These are phyloP conservation scores for Kernera saxatilis DNA, from an alignment of 345 rosid genomes.

Conservation along the genomic window DNA sequence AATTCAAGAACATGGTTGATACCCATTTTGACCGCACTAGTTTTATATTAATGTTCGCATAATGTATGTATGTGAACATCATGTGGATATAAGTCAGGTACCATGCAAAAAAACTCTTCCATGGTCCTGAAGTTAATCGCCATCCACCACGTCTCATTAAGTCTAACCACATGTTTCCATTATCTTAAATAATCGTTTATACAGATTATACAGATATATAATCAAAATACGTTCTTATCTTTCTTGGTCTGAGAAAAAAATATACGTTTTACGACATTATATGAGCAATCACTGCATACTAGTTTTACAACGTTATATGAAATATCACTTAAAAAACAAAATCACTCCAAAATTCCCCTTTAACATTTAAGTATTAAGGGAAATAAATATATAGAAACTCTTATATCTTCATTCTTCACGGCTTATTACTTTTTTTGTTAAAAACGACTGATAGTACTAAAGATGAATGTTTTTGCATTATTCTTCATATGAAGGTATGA, in stretches of 20 bases:
- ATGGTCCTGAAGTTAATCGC: slow-evolving; percentile 21
- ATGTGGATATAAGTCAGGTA: slow-evolving; percentile 25
- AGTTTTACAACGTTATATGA: not conserved
- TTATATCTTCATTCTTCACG: not conserved
- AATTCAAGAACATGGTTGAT: slow-evolving; percentile 24
- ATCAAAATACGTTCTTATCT: slow-evolving; percentile 15
- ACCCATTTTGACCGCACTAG: not conserved
- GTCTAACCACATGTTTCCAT: slow-evolving; percentile 24
- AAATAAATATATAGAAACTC: not conserved
- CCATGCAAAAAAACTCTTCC: slow-evolving; percentile 30
- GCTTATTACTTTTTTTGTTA: not conserved
- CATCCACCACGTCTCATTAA: slow-evolving; percentile 27
- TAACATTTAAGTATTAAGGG: not conserved
- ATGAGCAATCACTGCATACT: not conserved
- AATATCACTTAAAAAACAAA: not conserved
- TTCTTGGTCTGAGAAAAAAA: not conserved
- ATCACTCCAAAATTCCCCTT: too few relatives aligned
- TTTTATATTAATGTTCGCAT: not conserved
- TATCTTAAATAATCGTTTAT: not conserved
- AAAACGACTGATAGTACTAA: not conserved
- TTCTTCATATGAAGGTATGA: not conserved
- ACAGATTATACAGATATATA: not conserved
- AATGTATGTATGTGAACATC: not conserved
- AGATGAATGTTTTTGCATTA: not conserved
- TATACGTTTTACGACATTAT: not conserved